phyloP scores from a whole-genome alignment of 75 land plant genomes.

The Sequoiadendron giganteum region DNA sequence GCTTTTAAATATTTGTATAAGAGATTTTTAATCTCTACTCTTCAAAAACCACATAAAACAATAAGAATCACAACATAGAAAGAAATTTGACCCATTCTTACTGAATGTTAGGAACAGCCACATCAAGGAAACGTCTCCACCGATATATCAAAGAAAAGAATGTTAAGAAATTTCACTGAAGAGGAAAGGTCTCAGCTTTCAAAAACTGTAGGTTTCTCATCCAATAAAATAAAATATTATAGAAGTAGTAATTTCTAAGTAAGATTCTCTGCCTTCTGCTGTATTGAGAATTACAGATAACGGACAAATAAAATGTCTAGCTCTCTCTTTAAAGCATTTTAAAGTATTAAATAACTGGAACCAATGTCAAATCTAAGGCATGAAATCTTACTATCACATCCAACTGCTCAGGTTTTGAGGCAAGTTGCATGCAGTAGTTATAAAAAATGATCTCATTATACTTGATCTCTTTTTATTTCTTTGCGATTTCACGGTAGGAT shows the following conservation, averaged over 20 bases:
- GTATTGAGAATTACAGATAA: not conserved
- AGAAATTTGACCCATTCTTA: not conserved
- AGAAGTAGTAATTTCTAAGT: not conserved
- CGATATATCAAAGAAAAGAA: not conserved
- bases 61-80: not conserved
- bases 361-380: not conserved
- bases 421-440: constrained; percentile 87
- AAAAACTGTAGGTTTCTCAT: no score
- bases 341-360: not conserved
- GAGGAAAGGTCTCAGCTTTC: not conserved
- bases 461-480: constrained; percentile 79
- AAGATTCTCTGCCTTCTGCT: not conserved
- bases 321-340: not conserved
- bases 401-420: constrained; percentile 83
- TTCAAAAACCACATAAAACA: not conserved
- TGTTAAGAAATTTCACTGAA: not conserved
- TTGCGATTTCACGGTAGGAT: constrained; percentile 81
- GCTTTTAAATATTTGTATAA: not conserved
- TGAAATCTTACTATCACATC: constrained; percentile 78
- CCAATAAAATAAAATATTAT: not conserved
- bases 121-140: not conserved
- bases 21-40: not conserved
- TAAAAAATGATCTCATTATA: constrained; percentile 89
- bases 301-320: not conserved
- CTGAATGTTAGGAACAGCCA: not conserved